Evolutionary conservation across 495 filamentous ascomycete species (phyloP), one percentile per base, ranked within the genome.

Genomic region (Daldinia caldariorum): DNA sequence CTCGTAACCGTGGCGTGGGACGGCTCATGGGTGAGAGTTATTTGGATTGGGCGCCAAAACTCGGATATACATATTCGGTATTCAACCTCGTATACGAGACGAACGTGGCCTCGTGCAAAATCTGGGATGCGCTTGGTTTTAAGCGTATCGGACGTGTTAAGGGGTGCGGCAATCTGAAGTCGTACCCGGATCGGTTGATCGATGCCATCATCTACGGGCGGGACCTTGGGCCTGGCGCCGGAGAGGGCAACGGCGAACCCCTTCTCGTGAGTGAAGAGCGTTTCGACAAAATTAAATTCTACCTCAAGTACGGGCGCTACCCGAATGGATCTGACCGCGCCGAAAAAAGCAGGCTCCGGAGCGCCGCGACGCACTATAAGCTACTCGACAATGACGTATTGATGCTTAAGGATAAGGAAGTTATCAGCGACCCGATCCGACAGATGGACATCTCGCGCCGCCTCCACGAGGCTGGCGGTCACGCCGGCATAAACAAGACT

Each of bases 1-100:
- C 93, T 55, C 90, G 96, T 69, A 96, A 96, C 78, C 88, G 89
- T 61, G 95, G 95, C 72, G 94, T 95, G 8, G 95, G 95, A 59
- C 89, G 92, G 26, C 80, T 97, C 70, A 94, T 99, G 92, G 95
- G 95, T 39, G 94, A 99, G 80, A 86, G 86, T 41, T 98, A 97
- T 78, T 81, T 99, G 22, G 94, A 98, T 59, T 99, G 93, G 92
- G 94, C 96, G 16, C 93, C 94, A 39, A 91, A 90, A 77, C 84
- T 98, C 83, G 95, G 95, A 18, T 99, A 97, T 77, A 92, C 90
- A 37, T 98, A 98, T 82, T 93, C 91, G 10, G 93, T 99, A 38
- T 99, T 99, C 85, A 98, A 99, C 78, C 87, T 99, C 37, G 94
- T 99, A 14, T 99, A 97, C 79, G 95, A 98, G 83, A 97, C 92